Conservation (phyloP, 352 stramenopile species). For the Thraustochytrium sp. region DNA sequence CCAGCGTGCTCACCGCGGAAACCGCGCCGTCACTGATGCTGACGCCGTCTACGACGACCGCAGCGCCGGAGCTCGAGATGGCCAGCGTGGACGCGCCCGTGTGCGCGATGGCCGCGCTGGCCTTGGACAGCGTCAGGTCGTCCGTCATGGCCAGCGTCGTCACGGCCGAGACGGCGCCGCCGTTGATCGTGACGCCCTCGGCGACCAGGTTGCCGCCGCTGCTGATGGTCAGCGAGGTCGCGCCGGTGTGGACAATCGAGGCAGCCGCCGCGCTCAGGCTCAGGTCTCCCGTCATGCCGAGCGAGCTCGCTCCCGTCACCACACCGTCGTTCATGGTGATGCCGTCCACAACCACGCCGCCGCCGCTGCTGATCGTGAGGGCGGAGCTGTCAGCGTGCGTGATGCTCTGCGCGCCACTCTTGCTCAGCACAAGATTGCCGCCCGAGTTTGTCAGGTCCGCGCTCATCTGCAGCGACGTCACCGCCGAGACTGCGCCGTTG, state of each 20-base stretch:
- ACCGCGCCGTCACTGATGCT: no score
- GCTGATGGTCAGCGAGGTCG: background rate
- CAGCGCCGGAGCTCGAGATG: no score
- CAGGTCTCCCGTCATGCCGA: background rate
- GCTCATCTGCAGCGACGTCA: no score
- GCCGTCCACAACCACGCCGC: background rate
- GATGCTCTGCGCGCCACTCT: no score
- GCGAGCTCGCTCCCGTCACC: background rate
- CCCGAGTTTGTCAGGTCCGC: no score
- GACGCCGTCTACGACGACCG: no score
- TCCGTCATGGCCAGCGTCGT: background rate
- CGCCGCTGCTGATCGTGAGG: background rate
- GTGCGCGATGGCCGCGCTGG: no score
- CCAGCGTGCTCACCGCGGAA: no score
- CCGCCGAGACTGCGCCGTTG: no score
- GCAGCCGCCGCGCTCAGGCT: background rate
- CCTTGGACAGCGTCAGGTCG: no score
- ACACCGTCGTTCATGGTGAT: background rate
- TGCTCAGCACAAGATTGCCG: no score
- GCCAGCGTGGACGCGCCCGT: no score
- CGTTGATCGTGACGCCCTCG: background rate
- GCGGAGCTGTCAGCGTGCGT: background rate
- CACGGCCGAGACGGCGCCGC: background rate
- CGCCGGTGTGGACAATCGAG: background rate
- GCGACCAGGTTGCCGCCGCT: background rate